Base-by-base conservation (phyloP, 352 stramenopile genomes). In the Phytophthora agathidicida region DNA sequence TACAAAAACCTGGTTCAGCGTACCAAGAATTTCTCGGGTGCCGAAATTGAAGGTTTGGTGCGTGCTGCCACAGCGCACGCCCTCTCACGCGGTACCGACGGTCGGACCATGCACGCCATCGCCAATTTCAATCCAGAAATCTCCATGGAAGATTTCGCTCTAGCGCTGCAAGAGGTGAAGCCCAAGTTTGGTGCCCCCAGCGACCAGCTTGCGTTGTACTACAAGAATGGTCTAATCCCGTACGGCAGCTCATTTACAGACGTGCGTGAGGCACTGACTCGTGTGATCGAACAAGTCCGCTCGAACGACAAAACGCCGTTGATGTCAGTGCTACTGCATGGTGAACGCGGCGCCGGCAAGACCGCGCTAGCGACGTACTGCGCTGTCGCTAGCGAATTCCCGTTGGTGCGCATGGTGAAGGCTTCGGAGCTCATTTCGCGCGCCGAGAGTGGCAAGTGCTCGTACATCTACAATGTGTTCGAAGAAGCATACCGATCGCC, bases 11-110 rank as follows among this genome's bases (percentile, higher is more conserved):
- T 99, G 26, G 94, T 97, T 10, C 83, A 96, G 52, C 87, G 92
- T 43, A 98, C 96, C 7, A 99, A 99, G 73, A 99, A 99, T 70
- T 99, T 99, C 77, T 98, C 94, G 0, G 97, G 97, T 49, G 98
- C 98, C 2, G 97, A 99, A 67, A 89, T 99, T 51, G 97, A 99
- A 88, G 97, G 98, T 72, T 80, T 99, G 3, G 96, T 99, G 50
- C 98, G 98, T 50, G 93, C 93, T 3, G 97, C 89, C 28, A 93
- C 83, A 17, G 89, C 89, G 1, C 89, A 95, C 38, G 89, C 89
- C 10, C 75, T 95, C 5, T 91, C 81, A 22, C 80, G 86, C 13
- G 86, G 86, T 46, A 95, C 86, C 5, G 78, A 95, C 48, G 84
- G 86, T 33, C 87, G 89, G 47, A 95, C 80, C 13, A 93, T 93